Evolutionary conservation across 495 filamentous ascomycete species (phyloP), one percentile per base, ranked within the genome.

Genomic region (Talaromyces wortmannii): DNA sequence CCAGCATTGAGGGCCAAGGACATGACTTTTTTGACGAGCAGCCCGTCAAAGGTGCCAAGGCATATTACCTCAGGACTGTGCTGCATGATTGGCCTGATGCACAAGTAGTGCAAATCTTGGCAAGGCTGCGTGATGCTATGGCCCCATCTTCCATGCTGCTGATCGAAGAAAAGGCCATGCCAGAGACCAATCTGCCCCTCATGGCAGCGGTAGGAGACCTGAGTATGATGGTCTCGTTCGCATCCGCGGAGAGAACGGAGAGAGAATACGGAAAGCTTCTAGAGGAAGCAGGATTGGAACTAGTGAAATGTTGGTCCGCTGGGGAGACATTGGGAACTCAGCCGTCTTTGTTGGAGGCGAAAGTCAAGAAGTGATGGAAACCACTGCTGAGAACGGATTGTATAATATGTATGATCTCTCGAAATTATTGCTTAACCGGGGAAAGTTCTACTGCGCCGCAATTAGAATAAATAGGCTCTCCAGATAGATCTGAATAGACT

Each of bases 21-120:
- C 67, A 83, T 55, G 69, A 83, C 56, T 78, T 85, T 57, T 81
- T 82, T 53, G 77, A 71, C 0, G 63, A 67, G 0, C 80, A 84
- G 60, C 75, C 77, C 1, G 62, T 80, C 23, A 63, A 66, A 42
- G 69, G 64, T 52, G 67, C 67, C 6, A 60, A 61, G 8, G 66
- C 68, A 0, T 76, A 73, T 51, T 72, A 52, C 13, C 54, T 76
- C 0, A 64, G 65, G 40, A 66, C 71, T 30, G 69, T 82, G 43
- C 59, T 84, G 7, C 81, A 83, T 55, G 76, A 82, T 59, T 76
- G 74, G 69, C 59, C 67, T 6, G 78, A 83, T 36, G 61, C 67
- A 5, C 66, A 78, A n/a, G 65, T 64, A 2, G 51, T 71, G 0
- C 65, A 61, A 48, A 77, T 81, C 16, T 55, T 84, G 12, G 45